Percentiles rank a stretch among this genome's conserved stretches.
phyloP scores from a whole-genome alignment of 139 green algal species.

The Auxenochlorella pyrenoidosa region DNA sequence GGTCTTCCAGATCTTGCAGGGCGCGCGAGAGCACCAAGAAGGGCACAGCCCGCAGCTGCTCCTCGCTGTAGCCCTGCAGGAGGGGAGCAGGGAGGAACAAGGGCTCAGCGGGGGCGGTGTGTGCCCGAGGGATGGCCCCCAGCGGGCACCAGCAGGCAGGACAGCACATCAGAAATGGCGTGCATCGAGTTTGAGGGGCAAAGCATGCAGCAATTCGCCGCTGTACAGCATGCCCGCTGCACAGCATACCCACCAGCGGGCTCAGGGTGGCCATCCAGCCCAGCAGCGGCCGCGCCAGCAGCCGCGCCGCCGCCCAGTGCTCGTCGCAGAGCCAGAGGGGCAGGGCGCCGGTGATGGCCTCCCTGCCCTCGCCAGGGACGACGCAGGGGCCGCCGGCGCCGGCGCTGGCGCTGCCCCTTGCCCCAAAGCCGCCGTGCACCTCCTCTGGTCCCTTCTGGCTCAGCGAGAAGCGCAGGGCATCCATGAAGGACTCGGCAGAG shows the following conservation, averaged over 20 bases:
- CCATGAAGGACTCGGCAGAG: background rate
- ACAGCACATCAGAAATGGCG: no score
- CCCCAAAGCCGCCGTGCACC: background rate
- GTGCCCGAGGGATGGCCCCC: no score
- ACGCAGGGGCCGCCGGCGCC: background rate
- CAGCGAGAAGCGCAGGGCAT: background rate
- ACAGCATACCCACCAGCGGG: background rate
- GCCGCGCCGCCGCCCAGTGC: background rate
- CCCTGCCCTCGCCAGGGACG: background rate
- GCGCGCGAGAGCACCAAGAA: background rate
- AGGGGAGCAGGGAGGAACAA: background rate
- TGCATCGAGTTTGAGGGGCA: no score
- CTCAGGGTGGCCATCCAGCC: background rate
- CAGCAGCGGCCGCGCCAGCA: conserved; percentile 1
- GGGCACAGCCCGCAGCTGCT: background rate
- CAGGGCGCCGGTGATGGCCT: background rate
- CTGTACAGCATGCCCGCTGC: background rate
- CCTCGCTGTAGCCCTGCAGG: background rate
- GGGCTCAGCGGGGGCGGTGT: no score
- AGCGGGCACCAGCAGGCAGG: no score
- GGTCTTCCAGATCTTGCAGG: background rate
- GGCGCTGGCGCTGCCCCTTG: background rate
- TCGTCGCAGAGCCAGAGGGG: background rate
- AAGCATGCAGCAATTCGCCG: no score
- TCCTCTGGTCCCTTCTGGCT: background rate